Evolutionary conservation across 306 rosid genomes (phyloP).

Genomic region (Abrus precatorius): DNA sequence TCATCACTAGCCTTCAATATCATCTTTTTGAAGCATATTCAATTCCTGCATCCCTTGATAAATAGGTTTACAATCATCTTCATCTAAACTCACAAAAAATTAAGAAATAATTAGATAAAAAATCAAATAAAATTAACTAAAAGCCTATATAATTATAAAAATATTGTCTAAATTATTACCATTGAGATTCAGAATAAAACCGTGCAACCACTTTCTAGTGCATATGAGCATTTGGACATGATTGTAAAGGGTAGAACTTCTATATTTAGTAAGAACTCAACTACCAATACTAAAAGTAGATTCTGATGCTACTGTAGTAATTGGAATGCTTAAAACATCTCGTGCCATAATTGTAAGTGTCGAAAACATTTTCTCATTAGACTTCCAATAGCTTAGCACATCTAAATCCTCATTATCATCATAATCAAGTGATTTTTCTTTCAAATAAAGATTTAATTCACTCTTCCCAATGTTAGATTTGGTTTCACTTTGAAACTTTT

Average conservation of each 20-base stretch:
- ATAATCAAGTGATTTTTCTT: background rate
- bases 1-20: too few species aligned
- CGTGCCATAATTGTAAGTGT: background rate
- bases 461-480: background rate
- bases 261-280: background rate
- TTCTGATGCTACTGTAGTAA: background rate
- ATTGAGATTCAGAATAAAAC: too few species aligned
- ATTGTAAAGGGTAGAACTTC: background rate
- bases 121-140: background rate
- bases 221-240: background rate
- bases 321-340: background rate
- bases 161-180: too few species aligned
- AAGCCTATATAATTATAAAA: too few species aligned
- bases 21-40: too few species aligned
- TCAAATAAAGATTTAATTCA: background rate
- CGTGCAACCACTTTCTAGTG: background rate
- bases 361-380: background rate
- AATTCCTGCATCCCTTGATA: too few species aligned
- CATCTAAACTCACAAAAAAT: background rate
- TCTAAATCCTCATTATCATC: background rate
- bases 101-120: background rate
- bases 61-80: background rate
- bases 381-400: background rate
- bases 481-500: background rate
- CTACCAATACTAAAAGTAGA: background rate